phyloP scores from a whole-genome alignment of 176 grass and related monocot species.

The Pontederia crassipes region DNA sequence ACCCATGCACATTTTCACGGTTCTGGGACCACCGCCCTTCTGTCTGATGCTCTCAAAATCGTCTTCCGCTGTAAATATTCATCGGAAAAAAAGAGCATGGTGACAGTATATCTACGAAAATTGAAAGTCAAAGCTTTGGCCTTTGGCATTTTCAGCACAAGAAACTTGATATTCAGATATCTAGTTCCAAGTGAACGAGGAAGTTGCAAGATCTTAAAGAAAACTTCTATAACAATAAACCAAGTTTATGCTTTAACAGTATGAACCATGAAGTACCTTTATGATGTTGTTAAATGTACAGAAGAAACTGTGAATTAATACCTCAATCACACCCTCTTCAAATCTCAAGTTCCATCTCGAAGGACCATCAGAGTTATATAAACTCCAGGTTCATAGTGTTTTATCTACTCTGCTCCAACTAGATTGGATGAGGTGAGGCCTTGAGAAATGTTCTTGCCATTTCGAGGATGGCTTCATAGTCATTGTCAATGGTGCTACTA shows the following conservation, averaged over 20 bases:
- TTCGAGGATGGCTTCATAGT: conserved; percentile 27
- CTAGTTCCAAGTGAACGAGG: too few relatives aligned
- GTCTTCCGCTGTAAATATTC: conserved; percentile 37
- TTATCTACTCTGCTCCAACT: conserved; percentile 72
- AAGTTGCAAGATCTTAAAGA: too few relatives aligned
- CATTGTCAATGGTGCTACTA: conserved; percentile 30
- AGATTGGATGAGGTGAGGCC: conserved; percentile 36
- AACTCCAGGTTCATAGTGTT: conserved; percentile 79
- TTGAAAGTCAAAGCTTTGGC: too few relatives aligned
- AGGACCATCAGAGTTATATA: conserved; percentile 68
- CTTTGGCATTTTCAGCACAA: too few relatives aligned
- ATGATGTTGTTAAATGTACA: too few relatives aligned
- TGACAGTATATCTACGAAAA: neutral
- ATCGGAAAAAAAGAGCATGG: neutral
- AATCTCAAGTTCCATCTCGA: neutral
- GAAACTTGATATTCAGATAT: too few relatives aligned
- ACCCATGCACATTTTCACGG: conserved; percentile 65
- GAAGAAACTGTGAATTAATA: too few relatives aligned
- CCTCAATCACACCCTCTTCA: too few relatives aligned
- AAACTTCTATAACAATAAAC: too few relatives aligned
- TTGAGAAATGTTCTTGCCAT: conserved; percentile 28
- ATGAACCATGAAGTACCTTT: too few relatives aligned
- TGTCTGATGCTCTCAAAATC: conserved; percentile 81
- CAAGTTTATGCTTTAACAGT: too few relatives aligned
- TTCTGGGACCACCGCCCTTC: conserved; percentile 90